phyloP scores from a whole-genome alignment of 2,329 filamentous ascomycete species.

The Paraphaeosphaeria sporulosa region DNA sequence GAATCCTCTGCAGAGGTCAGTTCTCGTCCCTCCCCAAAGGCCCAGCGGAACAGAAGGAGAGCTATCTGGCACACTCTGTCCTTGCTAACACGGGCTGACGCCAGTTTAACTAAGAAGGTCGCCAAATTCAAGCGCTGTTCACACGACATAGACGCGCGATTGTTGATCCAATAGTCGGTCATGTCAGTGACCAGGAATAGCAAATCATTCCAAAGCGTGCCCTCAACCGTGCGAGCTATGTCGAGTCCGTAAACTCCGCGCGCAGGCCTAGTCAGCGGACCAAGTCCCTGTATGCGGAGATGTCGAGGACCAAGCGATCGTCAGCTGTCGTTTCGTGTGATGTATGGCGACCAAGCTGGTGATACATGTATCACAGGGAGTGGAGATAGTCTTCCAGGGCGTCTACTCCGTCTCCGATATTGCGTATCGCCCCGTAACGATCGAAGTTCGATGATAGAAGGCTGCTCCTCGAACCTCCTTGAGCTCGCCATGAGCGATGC shows the following conservation, averaged over 20 bases:
- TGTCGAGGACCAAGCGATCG: slow-evolving; percentile 15
- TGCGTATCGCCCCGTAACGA: slow-evolving; percentile 16
- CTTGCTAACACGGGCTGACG: slow-evolving; percentile 15
- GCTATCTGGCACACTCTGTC: slow-evolving; percentile 15
- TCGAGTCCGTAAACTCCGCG: slow-evolving; percentile 20
- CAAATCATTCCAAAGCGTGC: slow-evolving; percentile 22
- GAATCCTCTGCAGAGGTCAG: neutral
- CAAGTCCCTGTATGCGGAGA: slow-evolving; percentile 6
- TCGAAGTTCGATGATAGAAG: slow-evolving; percentile 16
- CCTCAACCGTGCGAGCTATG: slow-evolving; percentile 19
- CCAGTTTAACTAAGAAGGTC: slow-evolving; percentile 19
- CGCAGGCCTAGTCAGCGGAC: slow-evolving; percentile 19
- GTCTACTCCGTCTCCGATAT: slow-evolving; percentile 17
- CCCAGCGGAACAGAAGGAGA: slow-evolving; percentile 14
- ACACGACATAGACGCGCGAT: neutral
- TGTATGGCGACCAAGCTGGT: slow-evolving; percentile 4
- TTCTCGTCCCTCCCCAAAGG: slow-evolving; percentile 11
- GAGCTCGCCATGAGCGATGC: slow-evolving; percentile 13
- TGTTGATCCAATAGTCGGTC: neutral
- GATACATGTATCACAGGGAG: slow-evolving; percentile 20
- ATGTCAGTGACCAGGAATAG: slow-evolving; percentile 20
- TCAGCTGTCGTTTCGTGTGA: slow-evolving; percentile 17
- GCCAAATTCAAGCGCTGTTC: slow-evolving; percentile 12
- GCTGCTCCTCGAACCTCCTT: slow-evolving; percentile 12
- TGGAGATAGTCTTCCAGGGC: slow-evolving; percentile 19